Conservation (phyloP, 1,284 basidiomycete species). For the Leccinum laetum region DNA sequence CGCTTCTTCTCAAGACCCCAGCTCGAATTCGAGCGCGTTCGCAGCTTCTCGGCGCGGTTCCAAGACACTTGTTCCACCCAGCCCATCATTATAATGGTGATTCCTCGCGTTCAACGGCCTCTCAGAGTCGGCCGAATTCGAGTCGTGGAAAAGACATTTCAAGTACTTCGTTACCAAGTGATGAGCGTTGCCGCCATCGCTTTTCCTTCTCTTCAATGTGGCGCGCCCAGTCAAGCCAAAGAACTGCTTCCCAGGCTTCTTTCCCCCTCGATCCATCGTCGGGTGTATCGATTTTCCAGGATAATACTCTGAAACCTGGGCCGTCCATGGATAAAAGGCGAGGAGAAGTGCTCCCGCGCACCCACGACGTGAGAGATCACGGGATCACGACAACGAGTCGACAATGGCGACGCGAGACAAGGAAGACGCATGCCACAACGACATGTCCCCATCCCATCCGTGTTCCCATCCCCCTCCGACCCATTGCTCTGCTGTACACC, state of each 20-base stretch:
- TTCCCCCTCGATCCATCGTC: slow-evolving; percentile 32
- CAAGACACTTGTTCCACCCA: slow-evolving; percentile 11
- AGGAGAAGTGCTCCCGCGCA: slow-evolving; percentile 26
- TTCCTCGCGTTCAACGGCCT: slow-evolving; percentile 19
- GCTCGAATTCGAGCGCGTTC: slow-evolving; percentile 12
- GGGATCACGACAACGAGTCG: too few relatives aligned
- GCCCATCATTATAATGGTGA: slow-evolving; percentile 4
- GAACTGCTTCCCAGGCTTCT: slow-evolving; percentile 26
- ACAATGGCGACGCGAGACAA: too few relatives aligned
- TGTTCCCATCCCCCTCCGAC: too few relatives aligned
- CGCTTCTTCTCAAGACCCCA: slow-evolving; percentile 19
- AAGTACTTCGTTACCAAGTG: slow-evolving; percentile 19
- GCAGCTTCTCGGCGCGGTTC: slow-evolving; percentile 17
- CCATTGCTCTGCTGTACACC: too few relatives aligned
- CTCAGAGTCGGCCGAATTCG: slow-evolving; percentile 24
- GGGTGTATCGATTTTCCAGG: slow-evolving; percentile 25
- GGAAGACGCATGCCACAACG: too few relatives aligned
- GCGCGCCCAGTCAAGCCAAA: slow-evolving; percentile 21
- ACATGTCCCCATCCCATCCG: too few relatives aligned
- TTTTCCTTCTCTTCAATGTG: slow-evolving; percentile 32
- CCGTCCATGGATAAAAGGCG: slow-evolving; percentile 24
- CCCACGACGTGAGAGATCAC: too few relatives aligned
- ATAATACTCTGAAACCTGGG: slow-evolving; percentile 17
- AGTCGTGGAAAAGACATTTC: slow-evolving; percentile 25
- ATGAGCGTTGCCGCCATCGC: slow-evolving; percentile 24